phyloP scores from a whole-genome alignment of 1,139 yeast genomes.

The Kluyveromyces sp. region DNA sequence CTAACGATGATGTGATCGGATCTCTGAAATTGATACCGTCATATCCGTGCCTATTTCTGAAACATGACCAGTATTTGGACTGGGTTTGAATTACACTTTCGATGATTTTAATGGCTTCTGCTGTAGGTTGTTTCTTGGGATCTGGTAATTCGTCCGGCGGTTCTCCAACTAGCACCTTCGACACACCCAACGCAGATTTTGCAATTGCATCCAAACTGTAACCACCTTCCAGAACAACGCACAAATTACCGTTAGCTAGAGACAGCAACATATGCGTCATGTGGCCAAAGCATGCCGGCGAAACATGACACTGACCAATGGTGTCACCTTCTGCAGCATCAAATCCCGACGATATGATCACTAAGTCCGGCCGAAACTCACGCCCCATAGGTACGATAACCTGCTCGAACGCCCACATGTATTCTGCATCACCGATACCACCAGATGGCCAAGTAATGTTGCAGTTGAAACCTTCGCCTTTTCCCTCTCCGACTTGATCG shows the following conservation, averaged over 20 bases:
- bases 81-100: constrained; percentile 78
- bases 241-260: constrained; percentile 78
- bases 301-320: constrained; percentile 94
- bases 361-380: constrained; percentile 89
- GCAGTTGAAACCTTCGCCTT: constrained; percentile 78
- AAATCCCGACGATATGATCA: constrained; percentile 89
- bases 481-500: constrained; percentile 73
- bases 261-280: constrained; percentile 91
- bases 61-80: constrained; percentile 80
- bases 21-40: constrained; percentile 28
- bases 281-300: constrained; percentile 93
- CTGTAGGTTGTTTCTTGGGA: constrained; percentile 46
- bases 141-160: constrained; percentile 71
- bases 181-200: constrained; percentile 83
- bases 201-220: constrained; percentile 89
- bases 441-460: constrained; percentile 93
- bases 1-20: constrained; percentile 18
- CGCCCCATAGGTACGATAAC: constrained; percentile 84
- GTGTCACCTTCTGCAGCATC: constrained; percentile 99
- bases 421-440: constrained; percentile 95
- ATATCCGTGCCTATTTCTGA: constrained; percentile 56
- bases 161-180: constrained; percentile 87
- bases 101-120: constrained; percentile 78
- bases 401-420: constrained; percentile 82
- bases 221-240: constrained; percentile 94